Evolutionary conservation across 2,329 filamentous ascomycete genomes (phyloP).

Genomic region (Paraconiothyrium brasiliense): DNA sequence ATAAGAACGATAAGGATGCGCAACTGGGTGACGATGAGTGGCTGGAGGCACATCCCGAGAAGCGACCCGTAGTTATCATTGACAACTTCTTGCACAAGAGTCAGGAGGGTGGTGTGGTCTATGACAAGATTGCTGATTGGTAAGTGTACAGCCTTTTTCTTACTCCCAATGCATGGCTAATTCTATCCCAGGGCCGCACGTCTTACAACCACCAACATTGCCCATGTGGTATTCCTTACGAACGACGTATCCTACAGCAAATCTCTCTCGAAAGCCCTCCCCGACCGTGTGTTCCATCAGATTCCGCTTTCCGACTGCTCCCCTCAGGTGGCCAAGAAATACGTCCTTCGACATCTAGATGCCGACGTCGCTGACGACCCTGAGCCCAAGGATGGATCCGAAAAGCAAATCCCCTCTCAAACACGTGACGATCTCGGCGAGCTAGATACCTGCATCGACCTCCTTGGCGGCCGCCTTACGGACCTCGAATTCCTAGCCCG

Average conservation of each 20-base stretch:
- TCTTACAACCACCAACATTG: conserved; percentile 85
- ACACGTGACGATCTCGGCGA: conserved; percentile 69
- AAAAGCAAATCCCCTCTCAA: conserved; percentile 58
- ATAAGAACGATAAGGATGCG: conserved; percentile 77
- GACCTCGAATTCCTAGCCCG: conserved; percentile 95
- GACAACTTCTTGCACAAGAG: conserved; percentile 90
- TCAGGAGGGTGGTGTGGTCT: conserved; percentile 57
- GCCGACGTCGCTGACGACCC: conserved; percentile 55
- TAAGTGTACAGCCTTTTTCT: conserved; percentile 24
- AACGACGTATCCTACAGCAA: conserved; percentile 90
- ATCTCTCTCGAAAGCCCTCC: conserved; percentile 83
- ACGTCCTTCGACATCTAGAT: conserved; percentile 84
- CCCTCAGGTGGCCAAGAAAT: conserved; percentile 83
- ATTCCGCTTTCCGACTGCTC: conserved; percentile 87
- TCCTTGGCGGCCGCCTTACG: conserved; percentile 89
- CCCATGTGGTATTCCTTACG: conserved; percentile 94
- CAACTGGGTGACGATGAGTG: conserved; percentile 83
- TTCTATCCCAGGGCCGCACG: conserved; percentile 71
- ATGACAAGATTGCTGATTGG: conserved; percentile 76
- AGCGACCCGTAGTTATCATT: conserved; percentile 82
- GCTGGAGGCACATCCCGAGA: conserved; percentile 87
- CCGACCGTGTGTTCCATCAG: conserved; percentile 88
- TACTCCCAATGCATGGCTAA: neutral
- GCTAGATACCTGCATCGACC: conserved; percentile 81
- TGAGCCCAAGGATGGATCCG: conserved; percentile 47